Evolutionary conservation across 805 yeast genomes (phyloP), one percentile per base, ranked within the genome.

Genomic region (Candida dajiaensis): DNA sequence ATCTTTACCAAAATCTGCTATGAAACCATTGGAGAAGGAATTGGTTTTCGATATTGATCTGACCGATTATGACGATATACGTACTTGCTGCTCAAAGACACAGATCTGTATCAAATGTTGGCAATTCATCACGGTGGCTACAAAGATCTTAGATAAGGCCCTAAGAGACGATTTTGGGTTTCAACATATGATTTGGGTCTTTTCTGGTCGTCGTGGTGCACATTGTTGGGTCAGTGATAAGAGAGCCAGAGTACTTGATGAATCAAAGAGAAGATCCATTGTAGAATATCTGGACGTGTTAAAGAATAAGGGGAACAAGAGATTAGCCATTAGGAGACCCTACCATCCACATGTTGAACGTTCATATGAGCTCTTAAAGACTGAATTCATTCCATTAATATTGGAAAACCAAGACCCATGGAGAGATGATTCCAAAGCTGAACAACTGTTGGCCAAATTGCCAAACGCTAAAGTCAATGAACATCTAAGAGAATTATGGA

Each of bases 161-260:
- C 71, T 94, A 44, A 69, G 78, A 44, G 89, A 88, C 43, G 98
- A 92, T 65, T 94, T 94, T 66, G 98, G 97, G 1, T 90, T 87
- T 64, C 69, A 80, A 49, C 83, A 88, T 64, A 71, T 89, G 61
- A 72, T 94, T 42, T 94, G 98, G 98, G 96, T 92, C 5, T 94
- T 88, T 61, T 89, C 97, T 1, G 99, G 99, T 41, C 85, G 99
- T 73, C 86, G 99, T 77, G 99, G 99, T 65, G 96, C 95, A 15
- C 99, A 94, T 73, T 95, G 98, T 59, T 94, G 99, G 99, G 76
- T 94, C 21, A 86, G 96, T 65, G 99, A 94, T 62, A 67, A 76
- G 46, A 70, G 90, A 41, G 97, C 97, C 1, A 70, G 97, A 47
- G 57, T 63, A 2, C 65, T 94, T 50, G 85, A 79, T 51, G 98